Evolutionary conservation across 192 early-diverging fungal genomes (phyloP).

Genomic region (Coemansia sp.): DNA sequence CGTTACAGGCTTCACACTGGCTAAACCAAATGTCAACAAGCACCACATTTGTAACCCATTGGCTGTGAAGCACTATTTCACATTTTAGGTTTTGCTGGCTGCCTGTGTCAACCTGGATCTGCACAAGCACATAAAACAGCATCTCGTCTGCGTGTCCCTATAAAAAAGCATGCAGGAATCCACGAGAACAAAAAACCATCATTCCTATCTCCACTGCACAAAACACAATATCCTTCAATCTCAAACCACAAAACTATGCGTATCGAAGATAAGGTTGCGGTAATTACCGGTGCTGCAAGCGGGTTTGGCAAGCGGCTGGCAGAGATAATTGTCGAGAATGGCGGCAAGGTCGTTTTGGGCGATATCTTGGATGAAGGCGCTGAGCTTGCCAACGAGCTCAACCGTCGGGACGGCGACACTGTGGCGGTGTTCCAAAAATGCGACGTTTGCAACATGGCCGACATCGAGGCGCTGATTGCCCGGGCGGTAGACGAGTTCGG

Average conservation of each 20-base stretch:
- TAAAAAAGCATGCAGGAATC: too few relatives aligned
- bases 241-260: conserved; percentile 13
- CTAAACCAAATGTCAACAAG: too few relatives aligned
- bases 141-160: too few relatives aligned
- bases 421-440: conserved; percentile 51
- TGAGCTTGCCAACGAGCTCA: conserved; percentile 40
- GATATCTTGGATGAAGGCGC: conserved; percentile 56
- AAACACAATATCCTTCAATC: background rate
- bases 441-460: conserved; percentile 52
- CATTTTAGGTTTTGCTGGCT: too few relatives aligned
- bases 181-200: too few relatives aligned
- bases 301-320: conserved; percentile 68
- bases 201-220: too few relatives aligned
- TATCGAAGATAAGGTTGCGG: conserved; percentile 57
- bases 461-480: conserved; percentile 38
- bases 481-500: conserved; percentile 57
- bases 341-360: conserved; percentile 63
- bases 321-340: conserved; percentile 56
- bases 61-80: too few relatives aligned
- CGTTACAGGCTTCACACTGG: too few relatives aligned
- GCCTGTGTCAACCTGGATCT: too few relatives aligned
- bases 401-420: conserved; percentile 5
- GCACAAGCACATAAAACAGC: too few relatives aligned
- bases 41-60: too few relatives aligned
- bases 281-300: conserved; percentile 69